Evolutionary conservation across 768 basidiomycete species (phyloP).

Genomic region (Agaricus sinodeliciosus): DNA sequence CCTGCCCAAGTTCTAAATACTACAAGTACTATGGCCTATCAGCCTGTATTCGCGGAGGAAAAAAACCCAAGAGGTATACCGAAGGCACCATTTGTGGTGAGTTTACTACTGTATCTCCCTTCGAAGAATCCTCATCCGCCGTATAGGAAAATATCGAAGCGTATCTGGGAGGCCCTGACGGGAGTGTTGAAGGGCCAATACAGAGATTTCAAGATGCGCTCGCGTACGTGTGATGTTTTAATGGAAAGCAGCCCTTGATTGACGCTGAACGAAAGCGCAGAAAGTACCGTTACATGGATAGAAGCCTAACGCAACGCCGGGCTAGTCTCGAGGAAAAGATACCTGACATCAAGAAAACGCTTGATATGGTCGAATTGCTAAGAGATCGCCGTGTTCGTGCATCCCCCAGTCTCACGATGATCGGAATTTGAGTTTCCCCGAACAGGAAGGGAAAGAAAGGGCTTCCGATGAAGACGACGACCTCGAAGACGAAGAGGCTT

Average conservation of each 20-base stretch:
- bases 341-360: conserved; percentile 90
- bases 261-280: conserved; percentile 45
- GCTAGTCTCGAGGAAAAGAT: conserved; percentile 87
- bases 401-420: background rate
- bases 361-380: conserved; percentile 83
- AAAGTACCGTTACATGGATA: conserved; percentile 98
- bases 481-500: conserved; percentile 46
- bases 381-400: conserved; percentile 59
- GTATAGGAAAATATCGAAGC: conserved; percentile 78
- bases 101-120: conserved; percentile 15
- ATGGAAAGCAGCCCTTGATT: conserved; percentile 14
- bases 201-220: conserved; percentile 87
- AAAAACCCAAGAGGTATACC: conserved; percentile 92
- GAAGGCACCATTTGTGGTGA: conserved; percentile 88
- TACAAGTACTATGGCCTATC: conserved; percentile 18
- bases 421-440: conserved; percentile 19
- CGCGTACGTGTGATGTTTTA: conserved; percentile 55
- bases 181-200: conserved; percentile 70
- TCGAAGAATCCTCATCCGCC: background rate
- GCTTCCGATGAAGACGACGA: conserved; percentile 23
- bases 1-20: conserved; percentile 1
- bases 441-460: conserved; percentile 50
- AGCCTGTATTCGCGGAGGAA: conserved; percentile 31
- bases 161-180: conserved; percentile 75
- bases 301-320: conserved; percentile 71